A percentile compares a stretch with the other conserved stretches of the same genome.
phyloP scores from a whole-genome alignment of 2,329 filamentous ascomycete genomes.

The Monascus ruber region DNA sequence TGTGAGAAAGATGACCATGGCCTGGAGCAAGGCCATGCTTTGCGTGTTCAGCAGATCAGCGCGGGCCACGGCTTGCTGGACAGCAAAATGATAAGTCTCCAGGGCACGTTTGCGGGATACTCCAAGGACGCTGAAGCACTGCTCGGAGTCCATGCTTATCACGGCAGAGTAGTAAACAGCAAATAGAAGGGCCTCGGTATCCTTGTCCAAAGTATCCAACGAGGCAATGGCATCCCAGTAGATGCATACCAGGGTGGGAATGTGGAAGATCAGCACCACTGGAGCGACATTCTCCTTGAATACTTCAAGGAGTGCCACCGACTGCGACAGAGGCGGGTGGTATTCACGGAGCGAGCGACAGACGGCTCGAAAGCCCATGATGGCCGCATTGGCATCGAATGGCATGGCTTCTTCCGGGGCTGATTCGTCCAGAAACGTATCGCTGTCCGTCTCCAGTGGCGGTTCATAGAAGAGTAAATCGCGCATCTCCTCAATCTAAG shows the following conservation, averaged over 20 bases:
- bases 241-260: constrained; percentile 41
- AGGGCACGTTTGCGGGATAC: constrained; percentile 41
- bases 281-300: constrained; percentile 53
- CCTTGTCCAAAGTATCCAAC: constrained; percentile 40
- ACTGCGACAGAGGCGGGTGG: constrained; percentile 43
- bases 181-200: constrained; percentile 47
- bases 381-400: constrained; percentile 44
- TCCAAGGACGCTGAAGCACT: constrained; percentile 35
- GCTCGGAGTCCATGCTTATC: constrained; percentile 28
- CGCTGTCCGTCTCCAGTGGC: constrained; percentile 45
- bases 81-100: constrained; percentile 48
- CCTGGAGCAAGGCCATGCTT: constrained; percentile 51
- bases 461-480: constrained; percentile 45
- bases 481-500: constrained; percentile 49
- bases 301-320: constrained; percentile 43
- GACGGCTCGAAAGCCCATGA: constrained; percentile 51
- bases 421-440: constrained; percentile 35
- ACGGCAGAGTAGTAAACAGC: constrained; percentile 51
- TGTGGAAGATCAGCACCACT: constrained; percentile 49
- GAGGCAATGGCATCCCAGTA: constrained; percentile 41
- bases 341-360: constrained; percentile 44
- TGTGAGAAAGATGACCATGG: constrained; percentile 51
- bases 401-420: constrained; percentile 17
- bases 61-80: constrained; percentile 52
- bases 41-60: constrained; percentile 53